Conservation (phyloP, 441 rosid genomes). For the Gossypium schwendimanii region DNA sequence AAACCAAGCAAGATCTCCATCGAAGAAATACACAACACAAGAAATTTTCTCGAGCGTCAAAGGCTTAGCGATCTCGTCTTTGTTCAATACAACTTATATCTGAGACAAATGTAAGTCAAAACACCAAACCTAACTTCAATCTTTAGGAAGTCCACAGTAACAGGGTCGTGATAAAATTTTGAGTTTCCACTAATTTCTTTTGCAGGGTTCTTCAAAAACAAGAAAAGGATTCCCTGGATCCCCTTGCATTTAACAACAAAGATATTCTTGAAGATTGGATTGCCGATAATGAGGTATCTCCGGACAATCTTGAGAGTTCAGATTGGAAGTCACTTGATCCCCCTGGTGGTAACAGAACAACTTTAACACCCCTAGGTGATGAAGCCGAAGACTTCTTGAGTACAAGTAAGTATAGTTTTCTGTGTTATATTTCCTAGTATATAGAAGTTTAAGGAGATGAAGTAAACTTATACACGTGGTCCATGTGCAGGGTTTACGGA, state of each 20-base stretch:
- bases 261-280: conserved; percentile 68
- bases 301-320: conserved; percentile 45
- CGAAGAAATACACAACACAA: conserved; percentile 41
- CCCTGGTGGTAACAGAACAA: conserved; percentile 26
- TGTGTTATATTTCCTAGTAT: background rate
- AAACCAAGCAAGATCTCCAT: conserved; percentile 32
- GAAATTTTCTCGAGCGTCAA: conserved; percentile 51
- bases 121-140: background rate
- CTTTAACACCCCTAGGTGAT: conserved; percentile 34
- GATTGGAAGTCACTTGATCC: conserved; percentile 77
- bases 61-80: conserved; percentile 50
- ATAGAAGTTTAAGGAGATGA: background rate
- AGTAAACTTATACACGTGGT: background rate
- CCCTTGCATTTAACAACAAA: conserved; percentile 40
- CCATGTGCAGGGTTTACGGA: conserved; percentile 63
- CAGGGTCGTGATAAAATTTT: background rate
- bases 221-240: conserved; percentile 41
- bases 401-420: conserved; percentile 39
- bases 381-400: conserved; percentile 50
- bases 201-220: conserved; percentile 29
- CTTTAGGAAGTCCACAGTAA: background rate
- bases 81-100: conserved; percentile 56
- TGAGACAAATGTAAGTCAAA: conserved; percentile 44
- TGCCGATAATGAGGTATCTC: conserved; percentile 33
- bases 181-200: conserved; percentile 6